Evolutionary conservation across 805 yeast species (phyloP).

Genomic region (Kregervanrija fluxuum): DNA sequence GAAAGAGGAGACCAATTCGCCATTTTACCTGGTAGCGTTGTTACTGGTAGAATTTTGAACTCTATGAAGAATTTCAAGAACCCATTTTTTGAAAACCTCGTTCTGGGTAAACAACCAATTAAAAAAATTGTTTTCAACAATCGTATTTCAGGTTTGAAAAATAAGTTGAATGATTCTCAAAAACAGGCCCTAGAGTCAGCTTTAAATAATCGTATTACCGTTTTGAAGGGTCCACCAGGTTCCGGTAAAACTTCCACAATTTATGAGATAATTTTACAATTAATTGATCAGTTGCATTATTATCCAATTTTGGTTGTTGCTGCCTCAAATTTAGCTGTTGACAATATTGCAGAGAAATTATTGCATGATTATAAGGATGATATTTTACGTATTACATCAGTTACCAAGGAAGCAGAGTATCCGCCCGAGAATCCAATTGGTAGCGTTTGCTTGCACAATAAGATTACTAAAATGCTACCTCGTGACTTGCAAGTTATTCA

Average conservation of each 20-base stretch:
- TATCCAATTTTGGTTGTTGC: slow-evolving; percentile 68
- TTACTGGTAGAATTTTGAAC: slow-evolving; percentile 53
- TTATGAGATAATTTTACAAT: slow-evolving; percentile 72
- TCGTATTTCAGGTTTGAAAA: slow-evolving; percentile 40
- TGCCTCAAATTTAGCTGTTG: slow-evolving; percentile 70
- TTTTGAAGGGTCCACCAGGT: slow-evolving; percentile 77
- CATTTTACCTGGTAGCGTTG: slow-evolving; percentile 56
- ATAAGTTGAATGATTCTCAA: slow-evolving; percentile 66
- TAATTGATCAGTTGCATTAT: slow-evolving; percentile 49
- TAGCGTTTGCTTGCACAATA: slow-evolving; percentile 58
- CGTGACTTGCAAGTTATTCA: slow-evolving; percentile 35
- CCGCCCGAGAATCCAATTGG: slow-evolving; percentile 45
- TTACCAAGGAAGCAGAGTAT: slow-evolving; percentile 57
- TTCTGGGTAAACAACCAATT: slow-evolving; percentile 24
- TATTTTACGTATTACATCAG: slow-evolving; percentile 51
- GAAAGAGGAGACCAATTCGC: slow-evolving; percentile 25
- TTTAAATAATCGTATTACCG: slow-evolving; percentile 47
- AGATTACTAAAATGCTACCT: slow-evolving; percentile 44
- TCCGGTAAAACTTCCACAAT: slow-evolving; percentile 81
- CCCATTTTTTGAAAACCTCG: slow-evolving; percentile 38
- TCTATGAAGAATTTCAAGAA: slow-evolving; percentile 56
- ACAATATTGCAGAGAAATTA: slow-evolving; percentile 66
- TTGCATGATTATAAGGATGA: slow-evolving; percentile 41
- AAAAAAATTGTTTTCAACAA: slow-evolving; percentile 45
- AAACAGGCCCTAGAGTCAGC: slow-evolving; percentile 64